Conservation (phyloP, 176 grass and related monocot species). For the Hsuehochloa calcarea region DNA sequence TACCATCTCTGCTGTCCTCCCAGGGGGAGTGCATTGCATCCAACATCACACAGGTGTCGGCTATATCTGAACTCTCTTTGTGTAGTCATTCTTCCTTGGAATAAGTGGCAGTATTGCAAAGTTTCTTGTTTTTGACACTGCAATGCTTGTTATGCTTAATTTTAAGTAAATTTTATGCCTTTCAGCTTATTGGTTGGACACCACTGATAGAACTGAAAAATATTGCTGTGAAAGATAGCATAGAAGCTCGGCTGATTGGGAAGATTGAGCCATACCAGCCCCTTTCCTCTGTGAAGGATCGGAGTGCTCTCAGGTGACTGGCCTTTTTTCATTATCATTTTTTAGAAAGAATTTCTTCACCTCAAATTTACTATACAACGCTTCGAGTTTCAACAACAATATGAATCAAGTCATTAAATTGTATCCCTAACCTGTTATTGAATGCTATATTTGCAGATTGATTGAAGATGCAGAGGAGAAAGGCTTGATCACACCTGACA, state of each 20-base stretch:
- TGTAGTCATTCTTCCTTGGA: neutral
- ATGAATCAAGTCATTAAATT: neutral
- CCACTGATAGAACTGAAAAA: constrained; percentile 73
- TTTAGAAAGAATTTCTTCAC: neutral
- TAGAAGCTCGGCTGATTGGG: constrained; percentile 59
- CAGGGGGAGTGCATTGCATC: constrained; percentile 69
- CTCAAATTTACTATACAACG: neutral
- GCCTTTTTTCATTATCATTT: neutral
- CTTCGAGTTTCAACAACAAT: neutral
- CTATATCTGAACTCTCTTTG: neutral
- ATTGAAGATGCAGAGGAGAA: constrained; percentile 96
- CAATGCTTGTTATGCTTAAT: neutral
- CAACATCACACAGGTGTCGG: constrained; percentile 63
- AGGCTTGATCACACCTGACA: constrained; percentile 65
- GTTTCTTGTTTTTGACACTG: neutral
- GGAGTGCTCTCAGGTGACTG: constrained; percentile 67
- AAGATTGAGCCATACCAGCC: constrained; percentile 85
- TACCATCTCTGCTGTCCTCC: constrained; percentile 53
- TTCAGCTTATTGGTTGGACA: constrained; percentile 89
- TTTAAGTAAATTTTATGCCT: constrained; percentile 17
- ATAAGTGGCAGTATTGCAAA: neutral
- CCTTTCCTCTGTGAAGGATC: constrained; percentile 80
- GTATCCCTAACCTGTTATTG: neutral
- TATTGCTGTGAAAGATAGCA: constrained; percentile 58
- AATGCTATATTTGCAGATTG: constrained; percentile 45